phyloP scores from a whole-genome alignment of 805 yeast genomes.

The Monosporozyma aerobia region DNA sequence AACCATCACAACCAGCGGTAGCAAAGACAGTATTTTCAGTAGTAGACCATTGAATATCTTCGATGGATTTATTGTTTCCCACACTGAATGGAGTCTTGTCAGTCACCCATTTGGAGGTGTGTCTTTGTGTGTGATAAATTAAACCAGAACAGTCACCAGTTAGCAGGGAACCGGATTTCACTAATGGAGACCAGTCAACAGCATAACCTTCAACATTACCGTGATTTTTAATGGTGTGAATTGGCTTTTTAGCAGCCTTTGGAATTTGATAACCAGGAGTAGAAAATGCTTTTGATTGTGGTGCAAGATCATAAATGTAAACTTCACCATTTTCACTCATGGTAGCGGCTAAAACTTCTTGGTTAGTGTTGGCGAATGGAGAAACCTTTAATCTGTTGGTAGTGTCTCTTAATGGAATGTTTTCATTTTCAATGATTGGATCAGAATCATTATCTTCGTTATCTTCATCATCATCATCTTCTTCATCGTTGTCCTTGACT shows the following conservation, averaged over 20 bases:
- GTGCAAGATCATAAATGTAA: constrained; percentile 67
- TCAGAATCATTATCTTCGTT: constrained; percentile 66
- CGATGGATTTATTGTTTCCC: constrained; percentile 67
- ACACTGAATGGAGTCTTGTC: constrained; percentile 67
- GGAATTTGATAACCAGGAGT: constrained; percentile 80
- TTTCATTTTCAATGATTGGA: constrained; percentile 81
- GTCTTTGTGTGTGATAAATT: constrained; percentile 68
- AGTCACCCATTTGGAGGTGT: constrained; percentile 72
- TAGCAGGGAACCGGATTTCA: constrained; percentile 67
- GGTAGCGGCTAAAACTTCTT: constrained; percentile 80
- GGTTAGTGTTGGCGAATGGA: constrained; percentile 55
- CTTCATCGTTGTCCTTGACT: constrained; percentile 71
- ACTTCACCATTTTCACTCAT: constrained; percentile 89
- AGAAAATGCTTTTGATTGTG: constrained; percentile 76
- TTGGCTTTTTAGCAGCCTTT: constrained; percentile 67
- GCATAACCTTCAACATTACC: constrained; percentile 98
- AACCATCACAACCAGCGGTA: constrained; percentile 74
- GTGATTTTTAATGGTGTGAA: constrained; percentile 72
- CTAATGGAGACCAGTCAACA: constrained; percentile 89
- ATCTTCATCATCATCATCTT: constrained; percentile 62
- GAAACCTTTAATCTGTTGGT: constrained; percentile 83
- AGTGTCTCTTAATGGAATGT: constrained; percentile 67
- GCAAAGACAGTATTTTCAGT: constrained; percentile 91
- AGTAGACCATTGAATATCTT: constrained; percentile 94
- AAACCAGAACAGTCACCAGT: constrained; percentile 88